Conservation (phyloP, 768 basidiomycete species). For the Pulveroboletus ravenelii region DNA sequence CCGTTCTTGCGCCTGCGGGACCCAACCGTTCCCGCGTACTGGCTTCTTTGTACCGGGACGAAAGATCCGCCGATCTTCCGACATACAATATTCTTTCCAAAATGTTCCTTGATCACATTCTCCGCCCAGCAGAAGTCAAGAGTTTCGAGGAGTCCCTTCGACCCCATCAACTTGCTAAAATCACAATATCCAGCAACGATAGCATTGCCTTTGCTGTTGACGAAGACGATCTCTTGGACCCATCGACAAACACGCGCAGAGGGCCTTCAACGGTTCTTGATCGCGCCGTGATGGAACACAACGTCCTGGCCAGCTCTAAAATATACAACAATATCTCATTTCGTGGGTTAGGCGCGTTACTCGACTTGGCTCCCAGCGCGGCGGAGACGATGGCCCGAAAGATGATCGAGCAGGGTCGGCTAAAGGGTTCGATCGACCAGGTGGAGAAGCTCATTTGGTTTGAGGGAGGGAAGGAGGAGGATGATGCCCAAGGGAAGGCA, state of each 20-base stretch:
- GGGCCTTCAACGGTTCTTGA: slow-evolving; percentile 96
- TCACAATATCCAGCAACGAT: slow-evolving; percentile 80
- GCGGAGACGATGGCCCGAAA: slow-evolving; percentile 97
- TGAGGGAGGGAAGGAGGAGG: slow-evolving; percentile 80
- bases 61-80: slow-evolving; percentile 74
- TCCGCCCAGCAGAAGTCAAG: slow-evolving; percentile 83
- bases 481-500: slow-evolving; percentile 90
- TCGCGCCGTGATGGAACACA: slow-evolving; percentile 98
- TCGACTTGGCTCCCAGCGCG: slow-evolving; percentile 86
- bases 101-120: slow-evolving; percentile 98
- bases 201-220: slow-evolving; percentile 64
- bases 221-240: slow-evolving; percentile 51
- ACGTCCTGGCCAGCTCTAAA: slow-evolving; percentile 91
- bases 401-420: slow-evolving; percentile 97
- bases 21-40: slow-evolving; percentile 92
- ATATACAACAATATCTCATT: slow-evolving; percentile 99
- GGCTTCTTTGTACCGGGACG: slow-evolving; percentile 90
- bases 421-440: slow-evolving; percentile 93
- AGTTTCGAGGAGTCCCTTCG: slow-evolving; percentile 85
- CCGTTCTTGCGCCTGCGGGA: slow-evolving; percentile 94
- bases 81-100: slow-evolving; percentile 90
- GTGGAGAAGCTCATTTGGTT: slow-evolving; percentile 94
- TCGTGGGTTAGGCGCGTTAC: slow-evolving; percentile 81
- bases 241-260: slow-evolving; percentile 67
- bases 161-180: slow-evolving; percentile 91